Evolutionary conservation across 177 flowering plant species (phyloP), one percentile per base, ranked within the genome.

Genomic region (Vitis hybrid): DNA sequence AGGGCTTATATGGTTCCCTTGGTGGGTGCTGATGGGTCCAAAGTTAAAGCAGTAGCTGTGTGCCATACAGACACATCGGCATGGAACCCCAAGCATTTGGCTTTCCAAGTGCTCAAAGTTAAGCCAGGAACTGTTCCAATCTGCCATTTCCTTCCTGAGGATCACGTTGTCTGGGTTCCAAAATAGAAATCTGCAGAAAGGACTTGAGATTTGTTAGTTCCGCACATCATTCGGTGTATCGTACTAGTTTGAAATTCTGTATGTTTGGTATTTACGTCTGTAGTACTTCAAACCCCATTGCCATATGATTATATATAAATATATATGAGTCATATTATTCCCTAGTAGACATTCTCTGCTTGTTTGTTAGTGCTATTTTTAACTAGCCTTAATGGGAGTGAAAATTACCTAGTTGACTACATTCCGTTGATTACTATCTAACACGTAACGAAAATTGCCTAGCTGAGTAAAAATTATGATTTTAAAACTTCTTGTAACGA

Each of bases 41-140:
- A 75, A 67, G 85, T 71, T 13, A 69, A 81, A 24, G 86, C 84
- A 6, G 80, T 76, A 14, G 84, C 82, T 7, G 78, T 81, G 2
- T 86, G 86, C 75, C 88, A 86, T 51, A 78, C 67, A 11, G 77
- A 84, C 70, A 83, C 85, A 46, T 81, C 84, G 9, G 76, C 60
- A 12, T 82, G 85, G 86, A 86, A 84, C 80, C 86, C 90, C 1
- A 84, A 82, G 69, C 85, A 86, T 63, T 59, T 86, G 75, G 86
- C 86, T 50, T 86, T 84, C 62, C 82, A 83, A 70, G 82, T 83
- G 63, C 84, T 86, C 64, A 80, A 74, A 27, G 84, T 86, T 18
- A 72, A 75, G 65, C 83, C 86, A 13, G 86, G 87, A 63, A 83
- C 78, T 52, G 73, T 82, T 48, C 88, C 85, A 0, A 65, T 85